Base-by-base conservation (phyloP, 1,284 basidiomycete genomes). In the Rhodotorula mucilaginosa region DNA sequence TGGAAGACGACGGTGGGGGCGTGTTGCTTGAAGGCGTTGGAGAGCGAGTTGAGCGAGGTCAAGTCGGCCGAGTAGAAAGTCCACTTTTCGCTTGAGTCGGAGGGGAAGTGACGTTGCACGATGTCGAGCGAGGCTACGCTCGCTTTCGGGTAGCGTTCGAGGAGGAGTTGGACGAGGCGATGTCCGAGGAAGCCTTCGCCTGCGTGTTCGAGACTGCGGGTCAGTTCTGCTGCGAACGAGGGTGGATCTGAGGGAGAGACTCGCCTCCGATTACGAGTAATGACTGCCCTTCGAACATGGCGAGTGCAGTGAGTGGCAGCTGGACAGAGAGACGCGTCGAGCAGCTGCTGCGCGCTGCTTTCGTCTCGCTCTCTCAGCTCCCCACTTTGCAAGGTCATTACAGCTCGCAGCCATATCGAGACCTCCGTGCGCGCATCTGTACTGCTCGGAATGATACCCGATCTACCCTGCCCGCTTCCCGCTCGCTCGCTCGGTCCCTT, bases 1-100 rank as follows among this genome's bases (percentile, higher is more conserved):
- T 99, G 96, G 77, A 98, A 94, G 72, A 98, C 90, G 77, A 90
- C 90, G 2, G 90, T 92, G 52, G 91, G 86, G 61, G 88, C 87
- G 74, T 88, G 89, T 85, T 90, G 90, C 78, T 84, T 83, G 67
- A 97, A 81, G 21, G 90, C 92, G 70, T 86, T 84, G 7, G 86
- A 84, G 26, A 96, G 85, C 76, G 89, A 86, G 10, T 86, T 87
- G 75, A 90, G 85, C 79, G 91, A 88, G 65, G 88, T 89, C 75
- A 97, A 90, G 81, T 96, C 92, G 51, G 89, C 93, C 58, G 89
- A 87, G 82, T 89, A 90, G 82, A 95, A 96, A 0, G 88, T 82
- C 76, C 60, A 76, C 44, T 73, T 61, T 31, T 47, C 26, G 26
- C 26, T 51, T 4, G 23, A 10, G 29, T 88, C 85, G 70, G 26